phyloP scores from a whole-genome alignment of 441 rosid genomes.

The Syzygium malaccense region DNA sequence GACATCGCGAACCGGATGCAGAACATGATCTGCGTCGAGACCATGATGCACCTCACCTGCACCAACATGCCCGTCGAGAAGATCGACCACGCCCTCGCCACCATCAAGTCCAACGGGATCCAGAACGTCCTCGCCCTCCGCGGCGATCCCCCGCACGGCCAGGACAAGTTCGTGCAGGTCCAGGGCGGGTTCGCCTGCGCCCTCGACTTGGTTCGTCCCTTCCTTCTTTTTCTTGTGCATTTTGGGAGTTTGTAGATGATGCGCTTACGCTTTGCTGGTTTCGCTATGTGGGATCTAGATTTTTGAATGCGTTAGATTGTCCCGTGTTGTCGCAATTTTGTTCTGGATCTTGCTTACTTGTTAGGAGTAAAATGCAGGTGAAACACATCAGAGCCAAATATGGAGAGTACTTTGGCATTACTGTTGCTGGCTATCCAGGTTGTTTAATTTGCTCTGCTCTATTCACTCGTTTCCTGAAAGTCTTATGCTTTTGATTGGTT shows the following conservation, averaged over 20 bases:
- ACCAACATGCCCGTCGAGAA: slow-evolving; percentile 95
- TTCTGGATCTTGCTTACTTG: not conserved
- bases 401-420: slow-evolving; percentile 89
- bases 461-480: not conserved
- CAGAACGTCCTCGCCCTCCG: slow-evolving; percentile 97
- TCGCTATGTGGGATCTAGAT: not conserved
- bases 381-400: slow-evolving; percentile 65
- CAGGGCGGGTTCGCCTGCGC: slow-evolving; percentile 96
- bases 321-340: not conserved
- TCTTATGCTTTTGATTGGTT: not conserved
- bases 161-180: slow-evolving; percentile 91
- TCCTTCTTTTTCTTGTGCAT: not conserved
- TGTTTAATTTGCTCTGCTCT: not conserved
- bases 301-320: not conserved
- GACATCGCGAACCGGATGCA: slow-evolving; percentile 96
- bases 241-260: not conserved
- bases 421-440: slow-evolving; percentile 99
- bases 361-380: slow-evolving; percentile 30
- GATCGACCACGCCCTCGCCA: slow-evolving; percentile 80
- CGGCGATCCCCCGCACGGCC: slow-evolving; percentile 96
- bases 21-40: slow-evolving; percentile 88
- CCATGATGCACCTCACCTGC: slow-evolving; percentile 99
- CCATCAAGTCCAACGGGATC: slow-evolving; percentile 82
- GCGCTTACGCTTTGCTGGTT: not conserved
- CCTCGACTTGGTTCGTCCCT: slow-evolving; percentile 58